A percentile compares a stretch with the other conserved stretches of the same genome.
Conservation (phyloP, 305 asterid species). For the Stenogyne calaminthoides region DNA sequence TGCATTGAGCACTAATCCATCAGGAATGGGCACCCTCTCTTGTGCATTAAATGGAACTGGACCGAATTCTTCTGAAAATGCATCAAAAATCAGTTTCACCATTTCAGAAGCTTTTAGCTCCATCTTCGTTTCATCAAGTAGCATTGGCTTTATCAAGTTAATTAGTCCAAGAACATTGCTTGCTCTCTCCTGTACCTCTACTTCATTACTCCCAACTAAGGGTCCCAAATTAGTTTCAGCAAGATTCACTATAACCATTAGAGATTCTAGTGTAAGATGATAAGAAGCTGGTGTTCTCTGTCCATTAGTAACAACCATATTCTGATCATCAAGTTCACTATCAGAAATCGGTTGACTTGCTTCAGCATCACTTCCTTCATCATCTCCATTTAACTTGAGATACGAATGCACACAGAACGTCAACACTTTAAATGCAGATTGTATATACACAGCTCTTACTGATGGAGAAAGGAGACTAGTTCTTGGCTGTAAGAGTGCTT, state of each 20-base stretch:
- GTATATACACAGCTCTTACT: constrained; percentile 83
- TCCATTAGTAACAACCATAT: constrained; percentile 33
- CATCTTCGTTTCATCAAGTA: constrained; percentile 40
- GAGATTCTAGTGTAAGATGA: constrained; percentile 50
- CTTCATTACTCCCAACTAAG: constrained; percentile 72
- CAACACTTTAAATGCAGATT: constrained; percentile 79
- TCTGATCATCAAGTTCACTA: constrained; percentile 51
- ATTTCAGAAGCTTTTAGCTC: constrained; percentile 47
- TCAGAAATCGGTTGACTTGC: constrained; percentile 42
- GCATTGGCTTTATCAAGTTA: constrained; percentile 54
- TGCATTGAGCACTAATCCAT: constrained; percentile 68
- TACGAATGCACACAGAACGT: constrained; percentile 59
- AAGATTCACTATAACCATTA: constrained; percentile 59
- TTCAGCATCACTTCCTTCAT: constrained; percentile 38
- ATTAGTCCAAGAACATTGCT: constrained; percentile 77
- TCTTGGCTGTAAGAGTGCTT: constrained; percentile 88
- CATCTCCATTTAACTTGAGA: constrained; percentile 51
- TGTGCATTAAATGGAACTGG: constrained; percentile 84
- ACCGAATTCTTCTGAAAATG: constrained; percentile 86
- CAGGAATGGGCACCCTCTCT: constrained; percentile 76
- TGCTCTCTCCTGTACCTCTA: constrained; percentile 88
- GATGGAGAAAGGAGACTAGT: constrained; percentile 74
- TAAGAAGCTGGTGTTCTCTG: constrained; percentile 39
- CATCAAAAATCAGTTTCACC: constrained; percentile 49
- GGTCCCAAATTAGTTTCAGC: constrained; percentile 73